Evolutionary conservation across 2,329 filamentous ascomycete species (phyloP), one percentile per base, ranked within the genome.

Genomic region (Phoma sp.): DNA sequence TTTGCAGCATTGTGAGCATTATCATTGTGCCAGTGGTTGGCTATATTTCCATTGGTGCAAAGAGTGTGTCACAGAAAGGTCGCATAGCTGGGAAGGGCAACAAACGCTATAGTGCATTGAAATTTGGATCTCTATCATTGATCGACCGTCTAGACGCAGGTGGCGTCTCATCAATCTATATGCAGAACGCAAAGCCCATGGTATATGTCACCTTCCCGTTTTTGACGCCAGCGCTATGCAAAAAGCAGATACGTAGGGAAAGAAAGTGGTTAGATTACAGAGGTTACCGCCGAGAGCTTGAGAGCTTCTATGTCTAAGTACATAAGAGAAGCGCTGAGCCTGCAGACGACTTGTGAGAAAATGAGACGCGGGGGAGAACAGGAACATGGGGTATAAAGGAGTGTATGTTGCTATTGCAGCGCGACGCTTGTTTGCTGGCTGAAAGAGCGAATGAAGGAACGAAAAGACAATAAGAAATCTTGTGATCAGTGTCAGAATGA

Each of bases 181-280:
- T 57, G 54, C 48, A 28, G 40, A 53, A 59, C 43, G 33, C 39
- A 42, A 57, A 53, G 48, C 51, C 45, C 48, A 42, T 53, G 53
- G 38, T 51, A 56, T 56, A 39, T 50, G 50, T 53, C 43, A 56
- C 59, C 56, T 58, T 59, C 49, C 58, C 47, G 26, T 45, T 61
- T 64, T 60, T 60, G 46, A 61, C 62, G 64, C 65, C 62, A 53
- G 54, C 60, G 62, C 64, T 66, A 68, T 66, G 63, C 59, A 53
- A 54, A 45, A 61, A 61, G 50, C 53, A 53, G 30, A 43, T 38
- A 28, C 38, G 53, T 28, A 36, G 5, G 48, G 53, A 57, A 53
- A 30, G 52, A 61, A 37, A 49, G 52, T 55, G 50, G 42, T 48
- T 32, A 33, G 45, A 61, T 60, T 66, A 62, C 55, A 64, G 48